phyloP scores from a whole-genome alignment of 2,329 filamentous ascomycete genomes.

The Arthrocladium fulminans region DNA sequence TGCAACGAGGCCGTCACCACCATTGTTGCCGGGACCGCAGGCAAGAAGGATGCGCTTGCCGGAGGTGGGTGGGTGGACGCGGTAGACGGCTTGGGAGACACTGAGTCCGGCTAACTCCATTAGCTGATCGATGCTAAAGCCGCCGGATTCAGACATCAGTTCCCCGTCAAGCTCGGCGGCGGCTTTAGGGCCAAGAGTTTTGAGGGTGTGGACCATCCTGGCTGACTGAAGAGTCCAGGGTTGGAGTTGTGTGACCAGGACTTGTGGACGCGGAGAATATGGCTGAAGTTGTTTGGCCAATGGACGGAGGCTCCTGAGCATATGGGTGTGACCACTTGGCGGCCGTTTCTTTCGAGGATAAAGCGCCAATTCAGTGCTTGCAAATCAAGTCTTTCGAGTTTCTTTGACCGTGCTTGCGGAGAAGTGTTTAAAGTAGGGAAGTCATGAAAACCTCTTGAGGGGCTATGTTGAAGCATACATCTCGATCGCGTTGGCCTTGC shows the following conservation, averaged over 20 bases:
- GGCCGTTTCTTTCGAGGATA: background rate
- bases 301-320: conserved; percentile 2
- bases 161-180: conserved; percentile 85
- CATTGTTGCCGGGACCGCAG: conserved; percentile 74
- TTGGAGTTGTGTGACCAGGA: background rate
- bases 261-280: background rate
- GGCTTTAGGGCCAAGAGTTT: conserved; percentile 80
- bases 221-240: background rate
- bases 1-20: conserved; percentile 85
- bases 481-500: too few species aligned
- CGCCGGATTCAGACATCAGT: conserved; percentile 74
- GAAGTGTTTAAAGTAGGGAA: too few species aligned
- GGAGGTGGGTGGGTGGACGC: conserved; percentile 64
- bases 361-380: too few species aligned
- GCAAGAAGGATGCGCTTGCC: conserved; percentile 72
- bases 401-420: too few species aligned
- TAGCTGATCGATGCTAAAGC: conserved; percentile 89
- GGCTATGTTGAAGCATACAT: too few species aligned
- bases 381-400: too few species aligned
- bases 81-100: conserved; percentile 85
- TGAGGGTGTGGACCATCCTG: conserved; percentile 1
- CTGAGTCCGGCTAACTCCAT: conserved; percentile 95
- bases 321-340: background rate
- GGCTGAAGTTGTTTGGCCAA: background rate
- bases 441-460: too few species aligned